A percentile compares a stretch with the other conserved stretches of the same genome.
phyloP scores from a whole-genome alignment of 169 alveolate genomes.

The Eimeria necatrix region DNA sequence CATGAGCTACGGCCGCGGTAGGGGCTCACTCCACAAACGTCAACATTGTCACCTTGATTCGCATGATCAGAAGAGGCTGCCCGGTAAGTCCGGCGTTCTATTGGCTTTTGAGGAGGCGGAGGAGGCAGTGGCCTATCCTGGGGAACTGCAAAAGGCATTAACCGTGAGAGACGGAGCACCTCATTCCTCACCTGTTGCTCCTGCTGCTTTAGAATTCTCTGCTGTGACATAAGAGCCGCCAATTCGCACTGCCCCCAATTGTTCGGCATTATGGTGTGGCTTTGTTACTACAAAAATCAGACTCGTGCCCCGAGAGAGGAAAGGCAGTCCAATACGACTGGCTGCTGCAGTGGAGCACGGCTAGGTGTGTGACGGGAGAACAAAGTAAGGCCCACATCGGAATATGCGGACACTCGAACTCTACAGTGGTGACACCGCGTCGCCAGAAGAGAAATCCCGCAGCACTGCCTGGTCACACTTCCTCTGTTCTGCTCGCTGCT shows the following conservation, averaged over 20 bases:
- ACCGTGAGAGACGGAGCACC: slow-evolving; percentile 10
- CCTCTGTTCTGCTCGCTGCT: neutral
- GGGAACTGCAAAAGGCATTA: neutral
- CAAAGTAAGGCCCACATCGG: slow-evolving; percentile 14
- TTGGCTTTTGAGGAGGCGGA: slow-evolving; percentile 64
- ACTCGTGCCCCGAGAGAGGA: neutral
- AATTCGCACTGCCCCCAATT: slow-evolving; percentile 8
- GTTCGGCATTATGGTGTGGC: neutral
- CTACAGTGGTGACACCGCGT: neutral
- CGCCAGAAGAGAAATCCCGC: neutral
- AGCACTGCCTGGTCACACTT: neutral
- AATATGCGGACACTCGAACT: slow-evolving; percentile 10
- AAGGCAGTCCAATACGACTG: neutral
- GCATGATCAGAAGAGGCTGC: neutral
- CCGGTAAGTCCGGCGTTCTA: slow-evolving; percentile 31
- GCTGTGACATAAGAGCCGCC: slow-evolving; percentile 56
- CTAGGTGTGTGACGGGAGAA: neutral
- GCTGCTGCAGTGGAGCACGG: slow-evolving; percentile 12
- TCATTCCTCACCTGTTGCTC: slow-evolving; percentile 58
- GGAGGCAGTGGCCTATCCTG: slow-evolving; percentile 65
- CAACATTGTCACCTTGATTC: neutral
- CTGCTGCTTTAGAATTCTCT: slow-evolving; percentile 50
- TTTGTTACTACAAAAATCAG: neutral
- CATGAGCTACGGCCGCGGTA: neutral
- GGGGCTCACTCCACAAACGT: neutral